Evolutionary conservation across 768 basidiomycete species (phyloP).

Genomic region (Lactifluus pinguis): DNA sequence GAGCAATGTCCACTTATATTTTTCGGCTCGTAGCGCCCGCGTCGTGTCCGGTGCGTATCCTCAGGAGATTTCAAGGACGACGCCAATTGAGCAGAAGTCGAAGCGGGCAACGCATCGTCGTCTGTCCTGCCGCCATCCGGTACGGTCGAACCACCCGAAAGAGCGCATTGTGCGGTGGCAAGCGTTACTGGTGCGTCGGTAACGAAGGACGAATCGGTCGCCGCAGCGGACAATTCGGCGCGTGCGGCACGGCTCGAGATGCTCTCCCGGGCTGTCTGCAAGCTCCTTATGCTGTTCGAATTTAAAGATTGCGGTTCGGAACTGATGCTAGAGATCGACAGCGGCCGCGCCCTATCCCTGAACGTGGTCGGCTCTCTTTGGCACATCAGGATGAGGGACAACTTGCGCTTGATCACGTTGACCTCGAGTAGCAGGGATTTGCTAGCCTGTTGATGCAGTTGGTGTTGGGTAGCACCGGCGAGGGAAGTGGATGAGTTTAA

Average conservation of each 20-base stretch:
- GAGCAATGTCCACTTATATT: constrained; percentile 1
- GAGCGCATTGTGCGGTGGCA: not conserved
- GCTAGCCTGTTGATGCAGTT: not conserved
- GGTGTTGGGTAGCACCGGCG: not conserved
- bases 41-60: constrained; percentile 3
- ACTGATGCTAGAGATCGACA: constrained; percentile 51
- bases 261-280: constrained; percentile 41
- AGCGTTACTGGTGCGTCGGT: not conserved
- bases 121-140: not conserved
- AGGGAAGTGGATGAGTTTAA: constrained; percentile 18
- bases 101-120: not conserved
- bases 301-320: not conserved
- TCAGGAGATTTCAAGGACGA: not conserved
- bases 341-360: constrained; percentile 35
- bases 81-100: not conserved
- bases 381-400: constrained; percentile 32
- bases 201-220: not conserved
- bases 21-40: constrained; percentile 11
- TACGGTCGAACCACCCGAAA: not conserved
- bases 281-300: constrained; percentile 46
- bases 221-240: not conserved
- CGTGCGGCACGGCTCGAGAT: constrained; percentile 28
- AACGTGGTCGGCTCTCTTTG: constrained; percentile 17
- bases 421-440: constrained; percentile 1
- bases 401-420: constrained; percentile 24